Evolutionary conservation across 2,329 filamentous ascomycete genomes (phyloP), one percentile per base, ranked within the genome.

Genomic region (Allantophomopsis lycopodina): DNA sequence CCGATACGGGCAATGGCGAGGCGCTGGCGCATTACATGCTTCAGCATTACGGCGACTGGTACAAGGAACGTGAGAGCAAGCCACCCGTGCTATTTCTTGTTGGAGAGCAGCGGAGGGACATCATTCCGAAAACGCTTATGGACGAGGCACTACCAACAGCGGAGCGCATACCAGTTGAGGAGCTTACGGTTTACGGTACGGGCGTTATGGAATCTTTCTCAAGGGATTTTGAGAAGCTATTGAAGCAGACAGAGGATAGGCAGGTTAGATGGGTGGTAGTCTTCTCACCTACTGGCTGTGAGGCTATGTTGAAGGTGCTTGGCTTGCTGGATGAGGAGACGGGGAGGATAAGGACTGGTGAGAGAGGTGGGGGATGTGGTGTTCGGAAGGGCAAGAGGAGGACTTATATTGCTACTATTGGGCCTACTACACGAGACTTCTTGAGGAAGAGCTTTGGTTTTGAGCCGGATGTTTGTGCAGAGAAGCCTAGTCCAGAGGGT

Each of bases 181-280:
- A 96, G 58, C 55, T 86, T 7, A 76, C 89, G 2, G 79, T 95
- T 11, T 98, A 98, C 55, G 81, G 84, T 43, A 95, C 89, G 0
- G 77, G 75, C 1, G 81, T 89, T 42, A 85, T 87, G 79, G 70
- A 73, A 35, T 79, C 77, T 1, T 96, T 98, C 57, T 70, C 76
- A 28, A 55, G 63, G 1, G 71, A 86, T 48, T 86, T 95, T 46
- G 58, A 56, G 1, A 49, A 51, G 0, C 55, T 66, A 2, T 60
- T 87, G 23, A 49, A 57, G 2, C 56, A 61, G 31, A 73, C 73
- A 2, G 47, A 54, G 15, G 49, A 53, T 21, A 52, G 55, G 2
- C 42, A 51, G 4, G 49, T 50, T 36, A 71, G 80, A 49, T 91
- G 85, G 84, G 68, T 85, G 0, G 79, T 88, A 2, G 79, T 91